phyloP scores from a whole-genome alignment of 192 early-diverging fungal genomes.

The Phlyctochytrium arcticum region DNA sequence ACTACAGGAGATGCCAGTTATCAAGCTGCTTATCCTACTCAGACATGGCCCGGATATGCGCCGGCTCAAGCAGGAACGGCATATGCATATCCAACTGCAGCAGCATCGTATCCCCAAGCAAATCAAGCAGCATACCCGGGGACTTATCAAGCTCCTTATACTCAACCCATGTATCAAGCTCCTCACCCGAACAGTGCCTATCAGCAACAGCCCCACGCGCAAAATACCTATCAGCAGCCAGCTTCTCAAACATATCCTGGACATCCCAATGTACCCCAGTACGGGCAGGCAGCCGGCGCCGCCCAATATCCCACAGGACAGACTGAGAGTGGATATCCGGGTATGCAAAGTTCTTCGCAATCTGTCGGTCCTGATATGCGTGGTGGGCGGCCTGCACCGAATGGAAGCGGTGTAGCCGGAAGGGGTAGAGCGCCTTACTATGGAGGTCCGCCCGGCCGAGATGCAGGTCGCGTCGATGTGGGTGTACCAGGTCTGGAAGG shows the following conservation, averaged over 20 bases:
- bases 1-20: not conserved
- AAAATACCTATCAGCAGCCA: not conserved
- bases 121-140: constrained; percentile 1
- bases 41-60: not conserved
- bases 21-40: not conserved
- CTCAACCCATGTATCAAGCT: not conserved
- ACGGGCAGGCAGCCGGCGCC: not conserved
- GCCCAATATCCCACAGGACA: too few species aligned
- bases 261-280: not conserved
- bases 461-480: too few species aligned
- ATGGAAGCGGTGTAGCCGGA: not conserved
- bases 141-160: not conserved
- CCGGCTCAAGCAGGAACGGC: not conserved
- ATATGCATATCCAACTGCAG: not conserved
- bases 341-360: too few species aligned
- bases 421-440: not conserved
- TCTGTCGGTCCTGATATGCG: too few species aligned
- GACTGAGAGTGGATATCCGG: too few species aligned
- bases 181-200: not conserved
- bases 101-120: not conserved
- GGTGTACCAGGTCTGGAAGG: too few species aligned
- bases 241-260: not conserved
- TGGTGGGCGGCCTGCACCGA: too few species aligned
- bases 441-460: too few species aligned
- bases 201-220: not conserved